Evolutionary conservation across 805 yeast species (phyloP), one percentile per base, ranked within the genome.

Genomic region (Clavispora phyllophila): DNA sequence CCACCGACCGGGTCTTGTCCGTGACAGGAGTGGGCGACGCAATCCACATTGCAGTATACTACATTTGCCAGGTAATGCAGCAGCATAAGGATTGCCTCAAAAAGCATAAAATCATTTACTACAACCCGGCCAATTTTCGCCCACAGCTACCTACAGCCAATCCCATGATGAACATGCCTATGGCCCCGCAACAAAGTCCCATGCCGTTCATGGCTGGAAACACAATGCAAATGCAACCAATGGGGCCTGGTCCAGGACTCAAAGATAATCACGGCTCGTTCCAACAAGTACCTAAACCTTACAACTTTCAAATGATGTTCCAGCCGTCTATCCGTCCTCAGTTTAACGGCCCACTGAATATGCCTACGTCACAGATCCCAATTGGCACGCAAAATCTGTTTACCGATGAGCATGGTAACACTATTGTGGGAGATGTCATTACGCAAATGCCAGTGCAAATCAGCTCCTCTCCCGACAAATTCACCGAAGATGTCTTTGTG

Each of bases 11-110:
- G 45, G 70, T 84, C 17, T 66, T 88, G 37, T 72, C 80, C 19
- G 75, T 87, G 7, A 68, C 75, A 5, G 96, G 96, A 6, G 91
- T 85, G 12, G 88, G 89, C 1, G 95, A 87, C 64, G 89, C 96
- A 2, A 77, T 88, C 33, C 95, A 86, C 57, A 85, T 87, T 51
- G 96, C 96, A 9, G 70, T 81, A 0, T 86, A 82, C 61, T 84
- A 82, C 57, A 73, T 85, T 43, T 81, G 85, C 1, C 84, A 81
- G 59, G 82, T 85, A 3, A 71, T 82, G 42, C 57, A 80, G 40
- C 83, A 80, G 49, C 82, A 81, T 55, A 75, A 76, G 46, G 79
- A 75, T 47, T 50, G 62, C 24, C 63, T 70, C 42, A 73, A 77
- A 49, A 74, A 76, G 53, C 64, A 73, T n/a, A 81, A 81, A 53